phyloP scores from a whole-genome alignment of 192 early-diverging fungal species.

The Backusella australiensis region DNA sequence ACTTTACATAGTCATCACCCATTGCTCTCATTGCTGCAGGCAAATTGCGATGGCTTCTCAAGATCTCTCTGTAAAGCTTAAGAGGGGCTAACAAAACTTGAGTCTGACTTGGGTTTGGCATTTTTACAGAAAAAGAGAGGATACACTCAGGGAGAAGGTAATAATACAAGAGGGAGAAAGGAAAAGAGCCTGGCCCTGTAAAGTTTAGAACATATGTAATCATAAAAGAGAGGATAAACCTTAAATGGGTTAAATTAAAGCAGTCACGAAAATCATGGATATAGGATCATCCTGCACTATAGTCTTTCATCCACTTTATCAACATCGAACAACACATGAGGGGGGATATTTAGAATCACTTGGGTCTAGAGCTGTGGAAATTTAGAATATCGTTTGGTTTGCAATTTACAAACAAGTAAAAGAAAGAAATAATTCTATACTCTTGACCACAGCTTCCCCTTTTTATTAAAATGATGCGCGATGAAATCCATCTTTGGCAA shows the following conservation, averaged over 20 bases:
- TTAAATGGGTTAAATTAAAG: not conserved
- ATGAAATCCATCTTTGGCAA: not conserved
- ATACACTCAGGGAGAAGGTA: not conserved
- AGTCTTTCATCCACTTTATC: not conserved
- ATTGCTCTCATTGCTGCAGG: slow-evolving; percentile 49
- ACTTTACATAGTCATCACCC: slow-evolving; percentile 62
- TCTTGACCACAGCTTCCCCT: not conserved
- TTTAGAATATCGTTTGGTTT: not conserved
- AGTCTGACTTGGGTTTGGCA: not conserved
- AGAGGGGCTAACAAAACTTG: slow-evolving; percentile 50
- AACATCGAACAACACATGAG: not conserved
- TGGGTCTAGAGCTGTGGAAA: not conserved
- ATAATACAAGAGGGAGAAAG: not conserved
- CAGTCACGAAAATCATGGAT: not conserved
- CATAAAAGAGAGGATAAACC: not conserved
- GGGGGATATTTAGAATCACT: not conserved
- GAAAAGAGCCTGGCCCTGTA: not conserved
- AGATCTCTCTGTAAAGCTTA: slow-evolving; percentile 51
- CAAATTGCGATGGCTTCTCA: slow-evolving; percentile 46
- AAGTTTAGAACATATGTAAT: not conserved
- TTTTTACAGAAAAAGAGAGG: not conserved
- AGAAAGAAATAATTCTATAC: not conserved
- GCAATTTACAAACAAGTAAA: not conserved
- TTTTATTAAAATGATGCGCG: not conserved
- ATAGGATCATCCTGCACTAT: too few species aligned